Evolutionary conservation across 148 eudicot genomes (phyloP), one percentile per base, ranked within the genome.

Genomic region (Amaranthus palmeri): DNA sequence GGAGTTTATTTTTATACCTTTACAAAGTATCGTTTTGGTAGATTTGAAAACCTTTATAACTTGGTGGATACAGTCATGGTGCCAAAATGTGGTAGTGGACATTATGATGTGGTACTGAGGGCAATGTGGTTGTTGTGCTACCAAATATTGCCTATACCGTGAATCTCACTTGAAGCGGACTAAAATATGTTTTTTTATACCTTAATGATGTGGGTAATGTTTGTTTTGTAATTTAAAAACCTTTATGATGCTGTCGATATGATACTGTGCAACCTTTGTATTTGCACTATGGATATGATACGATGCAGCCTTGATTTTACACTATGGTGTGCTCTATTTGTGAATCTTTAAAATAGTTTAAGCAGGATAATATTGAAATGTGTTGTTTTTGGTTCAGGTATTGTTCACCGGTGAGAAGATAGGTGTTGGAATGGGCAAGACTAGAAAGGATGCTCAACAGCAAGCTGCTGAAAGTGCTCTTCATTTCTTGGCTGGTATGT

Each of bases 391-490:
- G 75, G 58, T 77, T 70, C 74, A 92, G 99, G 97, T 92, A 25
- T 79, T 92, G 68, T 90, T 95, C 76, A 82, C 88, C 50, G 99
- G 99, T 49, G 99, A 95, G 83, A 90, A 86, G 87, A 85, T 95
- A 66, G 99, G 93, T 62, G 76, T 82, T 72, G 99, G 99, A 74
- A 86, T 86, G 88, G 99, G 99, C 3, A 92, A 86, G 85, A 92
- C 93, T 7, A 83, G 97, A 76, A 95, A 91, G 82, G 99, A 95
- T 80, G 99, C 99, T 70, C 99, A 92, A 69, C 99, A 91, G 56
- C 97, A 90, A 79, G 99, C 97, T 76, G 97, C 99, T 45, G 96
- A 87, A 67, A 86, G 83, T 86, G 99, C 99, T 63, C 92, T 95
- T 47, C 97, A 72, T 54, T 81, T 78, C 77, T 77, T 95, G 83